A percentile compares a stretch with the other conserved stretches of the same genome.
Evolutionary conservation across 2,329 filamentous ascomycete genomes (phyloP).

Genomic region (Pseudocercospora crystallina): DNA sequence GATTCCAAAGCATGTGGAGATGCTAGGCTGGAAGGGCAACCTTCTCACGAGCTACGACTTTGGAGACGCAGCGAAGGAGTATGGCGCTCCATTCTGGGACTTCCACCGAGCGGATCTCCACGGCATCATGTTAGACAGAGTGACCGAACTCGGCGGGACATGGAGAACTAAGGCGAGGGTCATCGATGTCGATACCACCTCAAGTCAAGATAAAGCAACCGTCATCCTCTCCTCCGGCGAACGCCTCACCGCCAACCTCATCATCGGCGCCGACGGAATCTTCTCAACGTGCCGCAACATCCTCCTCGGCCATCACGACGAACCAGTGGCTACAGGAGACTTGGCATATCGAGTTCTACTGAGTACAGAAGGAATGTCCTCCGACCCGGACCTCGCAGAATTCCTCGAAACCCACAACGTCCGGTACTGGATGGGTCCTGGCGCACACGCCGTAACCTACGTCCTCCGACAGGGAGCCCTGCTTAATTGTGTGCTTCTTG

Average conservation of each 20-base stretch:
- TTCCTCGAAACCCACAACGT: conserved; percentile 52
- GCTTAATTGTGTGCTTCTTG: conserved; percentile 54
- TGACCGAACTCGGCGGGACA: conserved; percentile 49
- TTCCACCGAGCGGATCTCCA: conserved; percentile 58
- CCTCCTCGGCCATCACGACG: conserved; percentile 46
- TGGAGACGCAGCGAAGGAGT: conserved; percentile 29
- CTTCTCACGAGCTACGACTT: conserved; percentile 52
- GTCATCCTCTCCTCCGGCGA: conserved; percentile 43
- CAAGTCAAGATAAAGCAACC: conserved; percentile 29
- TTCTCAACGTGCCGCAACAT: conserved; percentile 45
- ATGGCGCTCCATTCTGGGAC: conserved; percentile 52
- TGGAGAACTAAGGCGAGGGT: conserved; percentile 49
- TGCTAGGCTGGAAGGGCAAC: conserved; percentile 56
- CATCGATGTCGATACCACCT: conserved; percentile 36
- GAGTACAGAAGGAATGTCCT: conserved; percentile 46
- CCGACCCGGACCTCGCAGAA: conserved; percentile 46
- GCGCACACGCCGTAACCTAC: conserved; percentile 55
- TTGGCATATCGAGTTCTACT: conserved; percentile 53
- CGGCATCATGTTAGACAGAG: conserved; percentile 47
- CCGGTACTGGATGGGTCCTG: conserved; percentile 55
- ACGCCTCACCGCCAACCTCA: conserved; percentile 42
- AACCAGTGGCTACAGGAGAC: conserved; percentile 52
- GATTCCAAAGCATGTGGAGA: conserved; percentile 47
- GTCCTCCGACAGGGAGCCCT: conserved; percentile 49
- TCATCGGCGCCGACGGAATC: conserved; percentile 53